A percentile compares a stretch with the other conserved stretches of the same genome.
Conservation (phyloP, 345 rosid species). For the Corchorus olitorius region DNA sequence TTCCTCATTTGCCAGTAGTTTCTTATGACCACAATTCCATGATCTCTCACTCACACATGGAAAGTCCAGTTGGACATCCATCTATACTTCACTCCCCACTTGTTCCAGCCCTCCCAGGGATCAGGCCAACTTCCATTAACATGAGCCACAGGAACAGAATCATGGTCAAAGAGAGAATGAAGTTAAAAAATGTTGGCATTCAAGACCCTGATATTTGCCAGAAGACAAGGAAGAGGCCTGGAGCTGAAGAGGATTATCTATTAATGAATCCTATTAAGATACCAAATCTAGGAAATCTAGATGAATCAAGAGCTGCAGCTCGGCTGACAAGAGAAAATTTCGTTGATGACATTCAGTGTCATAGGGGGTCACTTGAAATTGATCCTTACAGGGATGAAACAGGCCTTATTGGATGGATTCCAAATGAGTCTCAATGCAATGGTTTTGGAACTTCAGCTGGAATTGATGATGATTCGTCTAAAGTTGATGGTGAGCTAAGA, state of each 20-base stretch:
- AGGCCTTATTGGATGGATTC: conserved; percentile 18
- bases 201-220: conserved; percentile 21
- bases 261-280: conserved; percentile 26
- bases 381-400: conserved; percentile 25
- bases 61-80: conserved; percentile 33
- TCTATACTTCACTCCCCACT: conserved; percentile 27
- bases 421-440: conserved; percentile 18
- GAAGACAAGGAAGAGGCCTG: conserved; percentile 42
- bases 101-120: conserved; percentile 29
- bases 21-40: conserved; percentile 22
- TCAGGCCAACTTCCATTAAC: conserved; percentile 26
- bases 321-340: conserved; percentile 22
- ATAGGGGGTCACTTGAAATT: conserved; percentile 12
- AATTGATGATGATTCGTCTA: conserved; percentile 22
- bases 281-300: conserved; percentile 37
- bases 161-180: conserved; percentile 25
- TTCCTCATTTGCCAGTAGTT: conserved; percentile 15
- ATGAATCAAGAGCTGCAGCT: conserved; percentile 22
- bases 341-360: conserved; percentile 13
- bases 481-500: conserved; percentile 24
- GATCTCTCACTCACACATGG: conserved; percentile 21
- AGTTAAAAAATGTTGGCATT: conserved; percentile 26
- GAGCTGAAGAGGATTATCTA: conserved; percentile 25
- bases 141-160: conserved; percentile 32
- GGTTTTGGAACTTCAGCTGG: conserved; percentile 23